These are phyloP conservation scores for Cladorrhinum samala DNA, from an alignment of 495 filamentous ascomycete genomes.

Conservation along the genomic window DNA sequence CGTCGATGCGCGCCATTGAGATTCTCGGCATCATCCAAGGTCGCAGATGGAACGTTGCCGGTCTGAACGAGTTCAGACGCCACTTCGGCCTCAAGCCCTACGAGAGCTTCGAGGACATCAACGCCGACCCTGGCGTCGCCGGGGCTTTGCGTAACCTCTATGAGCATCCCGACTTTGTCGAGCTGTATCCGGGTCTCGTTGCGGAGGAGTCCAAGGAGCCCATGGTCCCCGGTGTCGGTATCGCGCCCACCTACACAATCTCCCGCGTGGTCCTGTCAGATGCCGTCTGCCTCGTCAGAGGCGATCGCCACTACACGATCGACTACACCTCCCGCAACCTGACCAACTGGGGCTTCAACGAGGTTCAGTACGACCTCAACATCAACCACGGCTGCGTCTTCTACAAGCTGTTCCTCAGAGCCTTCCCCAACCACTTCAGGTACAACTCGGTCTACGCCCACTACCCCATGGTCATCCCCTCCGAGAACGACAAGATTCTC, in stretches of 20 bases:
- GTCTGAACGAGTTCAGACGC: conserved; percentile 80
- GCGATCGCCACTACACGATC: conserved; percentile 78
- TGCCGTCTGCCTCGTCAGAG: conserved; percentile 76
- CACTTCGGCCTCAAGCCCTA: conserved; percentile 73
- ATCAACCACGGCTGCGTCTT: conserved; percentile 77
- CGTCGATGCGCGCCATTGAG: conserved; percentile 67
- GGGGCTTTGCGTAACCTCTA: conserved; percentile 69
- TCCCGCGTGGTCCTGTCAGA: conserved; percentile 80
- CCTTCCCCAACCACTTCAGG: conserved; percentile 77
- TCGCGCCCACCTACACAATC: conserved; percentile 76
- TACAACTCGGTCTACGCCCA: conserved; percentile 79
- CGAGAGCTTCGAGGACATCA: conserved; percentile 80
- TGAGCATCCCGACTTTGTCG: conserved; percentile 63
- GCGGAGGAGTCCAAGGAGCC: conserved; percentile 73
- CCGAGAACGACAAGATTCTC: conserved; percentile 67
- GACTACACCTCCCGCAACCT: conserved; percentile 68
- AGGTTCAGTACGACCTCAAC: conserved; percentile 42
- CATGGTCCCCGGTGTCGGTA: conserved; percentile 70
- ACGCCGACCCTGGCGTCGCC: conserved; percentile 66
- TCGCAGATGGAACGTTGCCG: conserved; percentile 73
- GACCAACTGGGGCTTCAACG: conserved; percentile 71
- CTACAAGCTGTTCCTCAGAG: conserved; percentile 73
- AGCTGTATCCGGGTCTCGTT: conserved; percentile 76
- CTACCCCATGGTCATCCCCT: conserved; percentile 70
- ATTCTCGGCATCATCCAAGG: conserved; percentile 82